Conservation (phyloP, 371 early-diverging fungal genomes). For the Zancudomyces culisetae region DNA sequence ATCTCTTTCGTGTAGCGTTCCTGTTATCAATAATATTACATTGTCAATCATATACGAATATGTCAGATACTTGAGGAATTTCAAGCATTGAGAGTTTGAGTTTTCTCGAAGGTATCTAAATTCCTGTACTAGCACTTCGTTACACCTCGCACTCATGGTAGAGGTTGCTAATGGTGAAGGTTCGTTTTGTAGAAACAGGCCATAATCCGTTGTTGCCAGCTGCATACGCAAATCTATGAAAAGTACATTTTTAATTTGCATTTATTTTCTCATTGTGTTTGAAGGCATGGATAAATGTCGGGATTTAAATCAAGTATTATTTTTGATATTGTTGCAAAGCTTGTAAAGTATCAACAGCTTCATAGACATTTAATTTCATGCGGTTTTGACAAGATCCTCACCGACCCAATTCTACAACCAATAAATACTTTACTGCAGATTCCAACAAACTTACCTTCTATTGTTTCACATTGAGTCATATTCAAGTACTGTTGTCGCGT, state of each 20-base stretch:
- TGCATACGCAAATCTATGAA: conserved; percentile 68
- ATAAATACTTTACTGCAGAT: too few species aligned
- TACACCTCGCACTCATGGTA: conserved; percentile 66
- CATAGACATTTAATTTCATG: too few species aligned
- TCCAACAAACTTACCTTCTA: conserved; percentile 77
- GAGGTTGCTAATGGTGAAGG: conserved; percentile 90
- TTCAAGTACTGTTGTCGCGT: conserved; percentile 67
- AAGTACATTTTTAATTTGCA: too few species aligned
- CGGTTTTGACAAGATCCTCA: too few species aligned
- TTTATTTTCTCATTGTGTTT: too few species aligned
- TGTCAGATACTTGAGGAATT: conserved; percentile 92
- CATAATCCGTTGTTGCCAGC: conserved; percentile 89
- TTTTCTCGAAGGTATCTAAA: conserved; percentile 80
- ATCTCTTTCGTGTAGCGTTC: conserved; percentile 93
- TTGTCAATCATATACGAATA: conserved; percentile 98
- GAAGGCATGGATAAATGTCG: too few species aligned
- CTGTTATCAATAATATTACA: conserved; percentile 90
- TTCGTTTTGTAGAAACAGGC: conserved; percentile 81
- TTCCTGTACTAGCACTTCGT: conserved; percentile 75
- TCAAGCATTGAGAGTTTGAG: conserved; percentile 60
- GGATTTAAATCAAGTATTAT: too few species aligned
- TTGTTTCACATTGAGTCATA: conserved; percentile 92
- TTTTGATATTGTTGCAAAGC: too few species aligned
- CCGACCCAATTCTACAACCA: too few species aligned
- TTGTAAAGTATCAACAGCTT: too few species aligned